These are phyloP conservation scores for Penicillium cataractarum DNA, from an alignment of 495 filamentous ascomycete species.

Conservation along the genomic window DNA sequence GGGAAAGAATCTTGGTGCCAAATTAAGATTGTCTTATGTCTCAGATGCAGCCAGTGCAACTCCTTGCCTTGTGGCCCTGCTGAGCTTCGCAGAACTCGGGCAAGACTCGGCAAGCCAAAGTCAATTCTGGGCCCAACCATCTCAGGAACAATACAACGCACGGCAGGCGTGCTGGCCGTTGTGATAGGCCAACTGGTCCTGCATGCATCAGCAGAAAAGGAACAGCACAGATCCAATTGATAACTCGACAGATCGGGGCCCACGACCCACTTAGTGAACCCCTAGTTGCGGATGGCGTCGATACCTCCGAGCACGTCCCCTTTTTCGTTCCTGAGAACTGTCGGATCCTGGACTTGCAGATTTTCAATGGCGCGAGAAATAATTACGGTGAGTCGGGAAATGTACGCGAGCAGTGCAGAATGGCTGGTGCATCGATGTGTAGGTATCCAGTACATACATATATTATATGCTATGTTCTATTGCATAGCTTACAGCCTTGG, in stretches of 20 bases:
- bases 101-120: constrained; percentile 12
- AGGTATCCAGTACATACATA: background rate
- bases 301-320: constrained; percentile 17
- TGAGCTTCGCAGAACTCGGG: background rate
- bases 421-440: constrained; percentile 1
- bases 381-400: constrained; percentile 8
- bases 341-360: constrained; percentile 1
- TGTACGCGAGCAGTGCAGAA: background rate
- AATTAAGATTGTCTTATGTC: constrained; percentile 6
- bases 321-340: constrained; percentile 9
- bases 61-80: constrained; percentile 12
- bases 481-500: background rate
- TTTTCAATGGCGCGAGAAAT: background rate
- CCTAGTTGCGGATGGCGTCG: constrained; percentile 23
- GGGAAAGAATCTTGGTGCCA: background rate
- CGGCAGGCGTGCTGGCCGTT: constrained; percentile 8
- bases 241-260: constrained; percentile 23
- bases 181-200: constrained; percentile 21
- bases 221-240: constrained; percentile 9
- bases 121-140: constrained; percentile 18
- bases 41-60: constrained; percentile 9
- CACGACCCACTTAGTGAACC: constrained; percentile 17
- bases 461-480: background rate
- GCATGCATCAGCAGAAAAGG: constrained; percentile 5
- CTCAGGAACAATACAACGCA: constrained; percentile 23